phyloP scores from a whole-genome alignment of 2,329 filamentous ascomycete genomes.

The Aspergillus novofumigatus region DNA sequence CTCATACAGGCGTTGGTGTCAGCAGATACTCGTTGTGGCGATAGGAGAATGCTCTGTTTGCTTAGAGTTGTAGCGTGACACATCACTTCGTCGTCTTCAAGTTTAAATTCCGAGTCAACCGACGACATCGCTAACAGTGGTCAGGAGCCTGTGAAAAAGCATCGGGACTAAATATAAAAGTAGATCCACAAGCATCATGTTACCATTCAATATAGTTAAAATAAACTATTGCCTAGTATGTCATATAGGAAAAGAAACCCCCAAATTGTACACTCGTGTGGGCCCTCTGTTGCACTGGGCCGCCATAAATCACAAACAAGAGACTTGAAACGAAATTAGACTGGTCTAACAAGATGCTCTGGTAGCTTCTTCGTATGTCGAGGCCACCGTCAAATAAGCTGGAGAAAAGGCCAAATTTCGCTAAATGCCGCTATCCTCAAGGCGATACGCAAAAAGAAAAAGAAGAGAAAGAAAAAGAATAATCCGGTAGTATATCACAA shows the following conservation, averaged over 20 bases:
- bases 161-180: not conserved
- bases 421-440: not conserved
- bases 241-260: conserved; percentile 15
- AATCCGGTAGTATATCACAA: conserved; percentile 12
- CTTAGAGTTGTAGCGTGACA: not conserved
- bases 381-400: not conserved
- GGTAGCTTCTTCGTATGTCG: not conserved
- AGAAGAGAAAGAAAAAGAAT: not conserved
- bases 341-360: not conserved
- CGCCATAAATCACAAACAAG: not conserved
- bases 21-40: not conserved
- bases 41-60: not conserved
- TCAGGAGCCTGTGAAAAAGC: not conserved
- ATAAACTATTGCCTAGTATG: conserved; percentile 9
- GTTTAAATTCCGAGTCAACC: not conserved
- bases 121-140: not conserved
- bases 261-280: conserved; percentile 14
- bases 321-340: not conserved
- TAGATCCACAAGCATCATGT: not conserved
- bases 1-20: not conserved
- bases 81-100: not conserved
- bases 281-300: not conserved
- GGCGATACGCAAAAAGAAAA: not conserved
- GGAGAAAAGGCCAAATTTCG: not conserved
- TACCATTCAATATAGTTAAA: conserved; percentile 5